Conservation (phyloP, 2,329 filamentous ascomycete species). For the Helotiales sp. region DNA sequence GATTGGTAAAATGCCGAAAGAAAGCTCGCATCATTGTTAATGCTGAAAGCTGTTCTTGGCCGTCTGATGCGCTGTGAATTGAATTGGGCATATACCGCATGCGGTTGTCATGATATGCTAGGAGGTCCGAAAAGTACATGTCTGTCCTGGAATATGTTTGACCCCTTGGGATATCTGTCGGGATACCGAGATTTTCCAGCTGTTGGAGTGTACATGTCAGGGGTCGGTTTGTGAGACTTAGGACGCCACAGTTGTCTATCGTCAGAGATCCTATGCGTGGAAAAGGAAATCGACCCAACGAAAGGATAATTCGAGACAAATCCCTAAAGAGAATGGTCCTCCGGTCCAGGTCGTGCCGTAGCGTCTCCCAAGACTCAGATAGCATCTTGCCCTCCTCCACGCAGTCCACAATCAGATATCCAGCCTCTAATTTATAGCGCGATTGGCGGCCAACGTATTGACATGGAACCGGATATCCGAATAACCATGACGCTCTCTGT, state of each 20-base stretch:
- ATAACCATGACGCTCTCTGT: constrained; percentile 31
- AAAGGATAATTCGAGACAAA: constrained; percentile 38
- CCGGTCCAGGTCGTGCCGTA: constrained; percentile 26
- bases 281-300: constrained; percentile 35
- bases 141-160: constrained; percentile 42
- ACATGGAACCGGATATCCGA: constrained; percentile 34
- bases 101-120: constrained; percentile 45
- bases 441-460: constrained; percentile 32
- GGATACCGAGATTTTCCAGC: constrained; percentile 45
- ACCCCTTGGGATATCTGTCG: constrained; percentile 41
- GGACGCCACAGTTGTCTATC: constrained; percentile 38
- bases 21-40: constrained; percentile 40
- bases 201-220: constrained; percentile 42
- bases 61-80: constrained; percentile 39
- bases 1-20: constrained; percentile 33
- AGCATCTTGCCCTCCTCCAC: constrained; percentile 39
- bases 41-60: constrained; percentile 41
- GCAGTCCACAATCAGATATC: constrained; percentile 20
- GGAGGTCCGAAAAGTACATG: constrained; percentile 42
- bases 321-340: constrained; percentile 35
- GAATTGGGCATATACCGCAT: constrained; percentile 44
- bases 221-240: constrained; percentile 46
- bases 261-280: constrained; percentile 44
- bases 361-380: constrained; percentile 38
- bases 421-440: constrained; percentile 16